Evolutionary conservation across 441 rosid genomes (phyloP), one percentile per base, ranked within the genome.

Genomic region (Pelargonium fulgidum): DNA sequence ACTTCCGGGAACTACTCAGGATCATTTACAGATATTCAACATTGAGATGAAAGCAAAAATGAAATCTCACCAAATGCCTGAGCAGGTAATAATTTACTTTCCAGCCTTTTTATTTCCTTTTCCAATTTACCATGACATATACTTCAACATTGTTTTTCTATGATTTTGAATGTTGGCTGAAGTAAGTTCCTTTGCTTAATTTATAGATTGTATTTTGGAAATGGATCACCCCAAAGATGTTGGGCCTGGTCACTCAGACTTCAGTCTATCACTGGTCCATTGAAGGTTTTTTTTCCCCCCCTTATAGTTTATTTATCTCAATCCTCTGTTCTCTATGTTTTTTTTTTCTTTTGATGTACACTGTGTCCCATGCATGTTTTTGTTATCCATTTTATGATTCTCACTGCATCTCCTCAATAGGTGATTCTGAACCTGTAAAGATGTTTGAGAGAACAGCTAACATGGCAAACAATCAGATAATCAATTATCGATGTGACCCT

Each of bases 381-480:
- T 50, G 52, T 24, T 69, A 7, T 24, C 44, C 62, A 2, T 42
- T 8, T 7, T 26, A 26, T 59, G 67, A 64, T 70, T 70, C 44
- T 74, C n/a, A 66, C 24, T 24, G 20, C 29, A 45, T 68, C 68
- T 62, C 69, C 50, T 68, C 20, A 73, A 39, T 81, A 96, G 99
- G 97, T 80, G 99, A 96, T 65, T 82, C 98, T 76, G 99, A 91
- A 72, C 98, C 99, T 72, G 86, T 82, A 56, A 96, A 93, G 87
- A 83, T 93, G 96, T 96, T 96, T 79, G 99, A 96, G 63, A 86
- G 99, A 77, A 93, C 99, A 8, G 97, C 98, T 64, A 96, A 96
- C 85, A 77, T 96, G 82, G 73, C 69, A 50, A 93, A 84, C 87
- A 96, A 93, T 84, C 99, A 96, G 81, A 96, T 96, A 70, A 96